A percentile compares a stretch with the other conserved stretches of the same genome.
Evolutionary conservation across 139 green algal genomes (phyloP).

Genomic region (Zygnema cylindricum): DNA sequence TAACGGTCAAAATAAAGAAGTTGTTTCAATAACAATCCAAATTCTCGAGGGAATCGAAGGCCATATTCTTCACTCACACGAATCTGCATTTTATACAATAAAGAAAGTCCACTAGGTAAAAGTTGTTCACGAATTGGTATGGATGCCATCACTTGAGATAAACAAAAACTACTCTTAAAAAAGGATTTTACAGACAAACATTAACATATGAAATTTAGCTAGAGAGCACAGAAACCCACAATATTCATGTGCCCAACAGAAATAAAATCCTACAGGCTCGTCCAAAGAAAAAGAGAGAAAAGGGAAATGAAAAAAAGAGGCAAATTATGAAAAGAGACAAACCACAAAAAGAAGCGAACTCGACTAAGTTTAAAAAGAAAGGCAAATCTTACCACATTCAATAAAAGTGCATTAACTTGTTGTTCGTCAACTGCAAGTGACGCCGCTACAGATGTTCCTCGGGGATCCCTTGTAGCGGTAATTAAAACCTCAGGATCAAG

Average conservation of each 20-base stretch:
- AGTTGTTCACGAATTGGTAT: too few species aligned
- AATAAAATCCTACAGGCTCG: too few species aligned
- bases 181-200: too few species aligned
- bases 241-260: too few species aligned
- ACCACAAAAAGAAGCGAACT: neutral
- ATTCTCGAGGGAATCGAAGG: constrained; percentile 91
- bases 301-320: too few species aligned
- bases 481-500: constrained; percentile 48
- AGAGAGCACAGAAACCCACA: too few species aligned
- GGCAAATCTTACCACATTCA: constrained; percentile 65
- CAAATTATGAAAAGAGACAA: neutral
- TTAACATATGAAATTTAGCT: too few species aligned
- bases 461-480: neutral
- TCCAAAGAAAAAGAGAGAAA: constrained; percentile 7
- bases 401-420: constrained; percentile 70
- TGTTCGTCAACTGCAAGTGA: constrained; percentile 59
- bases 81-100: constrained; percentile 55
- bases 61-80: constrained; percentile 82
- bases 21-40: constrained; percentile 96
- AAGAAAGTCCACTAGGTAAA: too few species aligned
- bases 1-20: constrained; percentile 96
- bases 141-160: too few species aligned
- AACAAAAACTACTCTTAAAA: too few species aligned
- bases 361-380: neutral
- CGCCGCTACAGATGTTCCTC: constrained; percentile 31